These are phyloP conservation scores for Ceriops zippeliana DNA, from an alignment of 345 rosid genomes.

Conservation along the genomic window DNA sequence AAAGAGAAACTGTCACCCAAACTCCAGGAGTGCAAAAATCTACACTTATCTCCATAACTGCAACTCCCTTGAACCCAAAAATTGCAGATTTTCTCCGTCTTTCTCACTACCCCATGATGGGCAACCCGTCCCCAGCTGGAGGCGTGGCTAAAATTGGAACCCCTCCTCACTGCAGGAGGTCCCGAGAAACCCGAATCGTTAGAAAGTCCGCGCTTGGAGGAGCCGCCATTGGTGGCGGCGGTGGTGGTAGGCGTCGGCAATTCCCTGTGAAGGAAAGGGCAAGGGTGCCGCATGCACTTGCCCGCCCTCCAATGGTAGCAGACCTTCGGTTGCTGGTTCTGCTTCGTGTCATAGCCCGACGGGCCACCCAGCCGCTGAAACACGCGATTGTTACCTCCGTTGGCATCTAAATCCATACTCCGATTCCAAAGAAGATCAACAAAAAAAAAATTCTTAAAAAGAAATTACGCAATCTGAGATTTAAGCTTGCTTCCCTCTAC, in stretches of 20 bases:
- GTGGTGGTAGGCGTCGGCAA: slow-evolving; percentile 39
- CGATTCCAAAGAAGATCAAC: not conserved
- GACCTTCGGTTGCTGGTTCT: slow-evolving; percentile 46
- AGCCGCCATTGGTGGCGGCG: slow-evolving; percentile 31
- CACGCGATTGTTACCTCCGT: slow-evolving; percentile 62
- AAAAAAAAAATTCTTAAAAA: not conserved
- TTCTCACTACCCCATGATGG: slow-evolving; percentile 31
- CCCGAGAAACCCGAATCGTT: slow-evolving; percentile 61
- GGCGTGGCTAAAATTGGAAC: slow-evolving; percentile 41
- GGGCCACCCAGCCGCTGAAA: slow-evolving; percentile 63
- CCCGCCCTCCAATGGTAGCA: slow-evolving; percentile 94
- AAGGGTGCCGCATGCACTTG: slow-evolving; percentile 62
- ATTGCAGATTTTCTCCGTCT: slow-evolving; percentile 69
- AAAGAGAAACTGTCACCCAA: slow-evolving; percentile 68
- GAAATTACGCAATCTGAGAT: not conserved
- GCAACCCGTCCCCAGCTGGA: slow-evolving; percentile 44
- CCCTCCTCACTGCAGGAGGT: slow-evolving; percentile 46
- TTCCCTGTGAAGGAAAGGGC: slow-evolving; percentile 78
- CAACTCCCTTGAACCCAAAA: slow-evolving; percentile 94
- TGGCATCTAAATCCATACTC: slow-evolving; percentile 72
- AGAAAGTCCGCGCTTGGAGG: slow-evolving; percentile 56
- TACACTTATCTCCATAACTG: slow-evolving; percentile 70
- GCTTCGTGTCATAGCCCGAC: slow-evolving; percentile 20
- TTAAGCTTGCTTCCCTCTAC: not conserved
- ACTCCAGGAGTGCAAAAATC: slow-evolving; percentile 85